A percentile compares a stretch with the other conserved stretches of the same genome.
Conservation (phyloP, 2,329 filamentous ascomycete genomes). For the Penicillium sp. region DNA sequence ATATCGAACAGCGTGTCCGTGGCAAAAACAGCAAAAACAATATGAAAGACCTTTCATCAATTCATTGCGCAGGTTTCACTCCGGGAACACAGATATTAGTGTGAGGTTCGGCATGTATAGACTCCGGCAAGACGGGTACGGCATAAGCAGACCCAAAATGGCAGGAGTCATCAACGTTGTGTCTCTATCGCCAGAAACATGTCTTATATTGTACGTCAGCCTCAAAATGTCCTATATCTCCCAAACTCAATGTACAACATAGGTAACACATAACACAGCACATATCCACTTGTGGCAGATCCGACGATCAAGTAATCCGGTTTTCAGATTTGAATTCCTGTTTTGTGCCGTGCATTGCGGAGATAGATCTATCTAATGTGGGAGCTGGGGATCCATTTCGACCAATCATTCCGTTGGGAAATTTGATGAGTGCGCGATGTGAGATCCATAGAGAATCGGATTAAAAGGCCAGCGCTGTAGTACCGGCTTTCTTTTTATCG, state of each 20-base stretch:
- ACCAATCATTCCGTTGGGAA: not conserved
- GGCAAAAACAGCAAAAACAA: not conserved
- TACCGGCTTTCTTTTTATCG: not conserved
- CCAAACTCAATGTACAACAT: not conserved
- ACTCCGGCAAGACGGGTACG: not conserved
- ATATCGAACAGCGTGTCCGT: not conserved
- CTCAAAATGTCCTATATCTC: conserved; percentile 3
- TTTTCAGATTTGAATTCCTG: conserved; percentile 12
- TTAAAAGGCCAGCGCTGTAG: not conserved
- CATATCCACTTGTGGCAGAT: conserved; percentile 7
- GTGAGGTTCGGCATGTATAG: not conserved
- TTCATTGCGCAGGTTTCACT: not conserved
- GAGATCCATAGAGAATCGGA: not conserved
- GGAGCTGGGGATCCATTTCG: conserved; percentile 7
- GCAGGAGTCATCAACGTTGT: not conserved
- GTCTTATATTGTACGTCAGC: conserved; percentile 1
- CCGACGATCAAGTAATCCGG: conserved; percentile 12
- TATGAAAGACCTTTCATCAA: not conserved
- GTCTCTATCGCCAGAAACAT: not conserved
- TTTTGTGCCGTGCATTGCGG: conserved; percentile 11
- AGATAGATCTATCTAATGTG: conserved; percentile 1
- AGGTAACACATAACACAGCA: conserved; percentile 4
- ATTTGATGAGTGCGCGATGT: not conserved
- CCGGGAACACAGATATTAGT: not conserved
- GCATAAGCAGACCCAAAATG: not conserved